A percentile compares a stretch with the other conserved stretches of the same genome.
These are phyloP conservation scores for Dactylellina parvicollis DNA, from an alignment of 2,329 filamentous ascomycete species.

Conservation along the genomic window DNA sequence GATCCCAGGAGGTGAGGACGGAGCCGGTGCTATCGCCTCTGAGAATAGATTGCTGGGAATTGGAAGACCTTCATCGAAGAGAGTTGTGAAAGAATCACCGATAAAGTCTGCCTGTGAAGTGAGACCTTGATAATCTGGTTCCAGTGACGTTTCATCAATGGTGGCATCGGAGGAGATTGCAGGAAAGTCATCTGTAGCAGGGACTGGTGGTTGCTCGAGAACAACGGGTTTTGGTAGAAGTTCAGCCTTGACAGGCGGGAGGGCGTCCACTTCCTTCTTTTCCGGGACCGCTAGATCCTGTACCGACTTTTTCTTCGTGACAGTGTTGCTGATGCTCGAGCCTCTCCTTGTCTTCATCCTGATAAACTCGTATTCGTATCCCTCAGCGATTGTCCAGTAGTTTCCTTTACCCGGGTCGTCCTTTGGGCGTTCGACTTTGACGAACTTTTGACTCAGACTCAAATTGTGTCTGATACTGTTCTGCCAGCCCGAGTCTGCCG, in stretches of 20 bases:
- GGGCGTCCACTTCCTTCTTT: conserved; percentile 31
- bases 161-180: conserved; percentile 66
- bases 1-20: conserved; percentile 73
- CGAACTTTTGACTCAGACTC: conserved; percentile 94
- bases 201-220: conserved; percentile 38
- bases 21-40: conserved; percentile 60
- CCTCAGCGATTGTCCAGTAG: conserved; percentile 94
- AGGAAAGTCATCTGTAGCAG: conserved; percentile 56
- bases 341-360: conserved; percentile 79
- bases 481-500: conserved; percentile 90
- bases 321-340: conserved; percentile 56
- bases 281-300: conserved; percentile 22
- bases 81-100: conserved; percentile 65
- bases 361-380: conserved; percentile 87
- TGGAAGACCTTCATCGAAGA: conserved; percentile 60
- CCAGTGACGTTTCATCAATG: conserved; percentile 60
- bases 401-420: conserved; percentile 97
- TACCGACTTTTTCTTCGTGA: conserved; percentile 43
- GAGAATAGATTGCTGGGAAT: conserved; percentile 64
- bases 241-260: conserved; percentile 38
- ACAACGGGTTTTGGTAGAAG: conserved; percentile 40
- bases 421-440: conserved; percentile 94
- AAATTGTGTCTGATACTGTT: conserved; percentile 99
- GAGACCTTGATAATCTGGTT: conserved; percentile 50
- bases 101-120: conserved; percentile 60